Base-by-base conservation (phyloP, 331 rosid species). In the Quercus lobata region DNA sequence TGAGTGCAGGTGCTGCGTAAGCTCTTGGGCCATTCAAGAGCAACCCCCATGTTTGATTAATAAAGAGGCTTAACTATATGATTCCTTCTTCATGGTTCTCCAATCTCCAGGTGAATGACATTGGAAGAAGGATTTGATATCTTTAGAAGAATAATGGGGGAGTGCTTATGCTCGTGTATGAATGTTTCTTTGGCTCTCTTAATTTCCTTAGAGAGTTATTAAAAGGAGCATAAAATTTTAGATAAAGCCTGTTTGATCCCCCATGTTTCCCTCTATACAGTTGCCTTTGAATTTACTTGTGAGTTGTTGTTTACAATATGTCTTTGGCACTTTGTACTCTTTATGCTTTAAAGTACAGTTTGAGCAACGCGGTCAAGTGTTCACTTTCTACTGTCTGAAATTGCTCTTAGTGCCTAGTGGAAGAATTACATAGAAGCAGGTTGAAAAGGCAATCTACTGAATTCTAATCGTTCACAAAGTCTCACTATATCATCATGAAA, bases 11-110 rank as follows among this genome's bases (percentile, higher is more conserved):
- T 34, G 97, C 93, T 71, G 91, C 1, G 0, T 92, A 91, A 83
- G 97, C 97, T 12, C 94, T 91, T 69, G 96, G 96, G n/a, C 93
- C 97, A 53, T 94, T 94, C 91, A 94, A 93, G 92, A 94, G 98
- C 89, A 85, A 84, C 88, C 86, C 90, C 19, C 69, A 69, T 77
- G 90, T 88, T 41, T 91, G 37, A 5, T 34, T 34, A 34, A 57
- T 2, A 22, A 22, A 3, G 63, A n/a, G 37, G 37, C 1, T n/a
- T 22, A 6, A 18, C 6, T 57, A 18, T 8, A 6, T 18, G 21
- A n/a, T 27, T n/a, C 69, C 29, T 9, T 55, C 85, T 79, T 82
- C 76, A 75, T 63, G 77, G 32, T 29, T 65, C 12, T 57, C 44
- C 53, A 6, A 14, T 65, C 12, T 57, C 44, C 53, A 6, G 18